Conservation (phyloP, 768 basidiomycete species). For the Nevesoporus exiguus region DNA sequence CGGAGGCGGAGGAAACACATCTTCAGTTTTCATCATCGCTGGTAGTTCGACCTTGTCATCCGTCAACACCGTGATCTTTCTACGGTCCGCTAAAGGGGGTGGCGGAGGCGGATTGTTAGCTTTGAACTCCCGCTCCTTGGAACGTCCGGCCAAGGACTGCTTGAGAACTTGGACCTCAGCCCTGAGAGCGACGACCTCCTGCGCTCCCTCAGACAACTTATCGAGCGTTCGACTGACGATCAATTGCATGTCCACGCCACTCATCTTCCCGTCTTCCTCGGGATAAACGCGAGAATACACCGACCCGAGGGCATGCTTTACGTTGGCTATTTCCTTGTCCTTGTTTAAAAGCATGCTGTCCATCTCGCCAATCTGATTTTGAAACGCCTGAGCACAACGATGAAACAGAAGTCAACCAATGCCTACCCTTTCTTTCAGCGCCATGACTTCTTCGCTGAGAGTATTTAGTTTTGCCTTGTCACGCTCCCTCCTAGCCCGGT, state of each 20-base stretch:
- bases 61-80: slow-evolving; percentile 7
- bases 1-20: slow-evolving; percentile 23
- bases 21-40: slow-evolving; percentile 9
- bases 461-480: slow-evolving; percentile 70
- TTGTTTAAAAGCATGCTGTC: slow-evolving; percentile 47
- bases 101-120: slow-evolving; percentile 61
- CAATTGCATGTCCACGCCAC: slow-evolving; percentile 59
- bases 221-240: slow-evolving; percentile 75
- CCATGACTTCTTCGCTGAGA: slow-evolving; percentile 70
- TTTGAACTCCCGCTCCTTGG: slow-evolving; percentile 70
- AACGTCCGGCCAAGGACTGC: slow-evolving; percentile 47
- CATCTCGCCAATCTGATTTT: slow-evolving; percentile 50
- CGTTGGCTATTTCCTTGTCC: slow-evolving; percentile 70
- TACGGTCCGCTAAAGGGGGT: slow-evolving; percentile 39
- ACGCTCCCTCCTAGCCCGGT: slow-evolving; percentile 70
- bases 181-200: slow-evolving; percentile 53
- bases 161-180: slow-evolving; percentile 50
- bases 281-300: slow-evolving; percentile 77
- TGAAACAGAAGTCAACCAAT: not conserved
- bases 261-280: slow-evolving; percentile 42
- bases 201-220: slow-evolving; percentile 62
- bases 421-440: slow-evolving; percentile 64
- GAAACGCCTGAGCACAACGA: not conserved
- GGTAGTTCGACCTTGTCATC: slow-evolving; percentile 6
- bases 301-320: slow-evolving; percentile 85